Conservation (phyloP, 768 basidiomycete species). For the Amanita rubescens region DNA sequence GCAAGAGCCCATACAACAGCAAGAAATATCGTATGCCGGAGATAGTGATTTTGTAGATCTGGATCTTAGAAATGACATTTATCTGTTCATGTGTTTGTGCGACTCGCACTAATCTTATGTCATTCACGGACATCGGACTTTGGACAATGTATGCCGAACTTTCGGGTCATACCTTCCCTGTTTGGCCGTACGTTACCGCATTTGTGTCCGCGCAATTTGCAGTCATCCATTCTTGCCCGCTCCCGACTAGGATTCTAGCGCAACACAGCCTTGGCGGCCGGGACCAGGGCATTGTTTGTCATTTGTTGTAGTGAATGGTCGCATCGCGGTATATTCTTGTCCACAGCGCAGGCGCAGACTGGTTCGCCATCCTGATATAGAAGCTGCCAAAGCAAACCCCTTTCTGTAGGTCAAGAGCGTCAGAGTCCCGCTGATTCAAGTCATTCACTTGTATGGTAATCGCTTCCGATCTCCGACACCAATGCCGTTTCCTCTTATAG, state of each 20-base stretch:
- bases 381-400: slow-evolving; percentile 13
- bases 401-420: slow-evolving; percentile 13
- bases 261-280: slow-evolving; percentile 3
- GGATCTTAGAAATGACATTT: background rate
- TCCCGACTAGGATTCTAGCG: background rate
- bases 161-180: slow-evolving; percentile 14
- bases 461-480: slow-evolving; percentile 14
- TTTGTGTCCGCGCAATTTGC: background rate
- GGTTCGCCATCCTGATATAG: slow-evolving; percentile 6
- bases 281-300: background rate
- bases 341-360: background rate
- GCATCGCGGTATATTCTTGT: background rate
- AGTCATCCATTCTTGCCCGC: slow-evolving; percentile 4
- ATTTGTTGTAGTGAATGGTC: too few species aligned
- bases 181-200: background rate
- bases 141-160: slow-evolving; percentile 13
- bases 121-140: slow-evolving; percentile 8
- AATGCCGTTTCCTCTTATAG: slow-evolving; percentile 33
- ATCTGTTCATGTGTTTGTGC: slow-evolving; percentile 2
- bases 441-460: slow-evolving; percentile 25
- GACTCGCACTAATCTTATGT: slow-evolving; percentile 1
- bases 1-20: slow-evolving; percentile 83
- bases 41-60: slow-evolving; percentile 26
- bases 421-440: slow-evolving; percentile 30
- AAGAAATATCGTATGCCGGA: slow-evolving; percentile 52